Base-by-base conservation (phyloP, 768 basidiomycete genomes). In the Termitomyces bulborhizus region DNA sequence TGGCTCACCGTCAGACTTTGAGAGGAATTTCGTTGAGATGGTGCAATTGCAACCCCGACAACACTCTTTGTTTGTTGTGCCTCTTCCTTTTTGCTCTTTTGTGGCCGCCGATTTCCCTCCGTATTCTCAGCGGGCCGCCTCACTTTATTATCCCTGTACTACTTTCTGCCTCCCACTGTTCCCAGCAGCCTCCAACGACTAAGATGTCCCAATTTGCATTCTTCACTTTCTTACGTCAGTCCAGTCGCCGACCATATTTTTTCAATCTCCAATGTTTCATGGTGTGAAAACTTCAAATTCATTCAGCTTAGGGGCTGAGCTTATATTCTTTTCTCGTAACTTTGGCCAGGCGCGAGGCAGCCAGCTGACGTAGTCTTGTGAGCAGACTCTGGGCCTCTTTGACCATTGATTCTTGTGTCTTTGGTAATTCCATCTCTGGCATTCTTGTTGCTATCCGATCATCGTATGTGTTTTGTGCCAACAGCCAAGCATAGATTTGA, bases 1-100 rank as follows among this genome's bases (percentile, higher is more conserved):
- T 84, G 82, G 77, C 83, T 82, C 76, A 84, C 83, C 81, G 81
- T 80, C 71, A 76, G 74, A 67, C 73, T 43, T 80, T 79, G 80
- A 82, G 77, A 80, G 76, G 77, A 76, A 76, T 72, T 72, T 76
- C 71, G 71, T 67, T 68, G 64, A 64, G 48, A 59, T 46, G n/a
- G 60, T 48, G 65, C 27, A 72, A 69, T 75, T 69, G 69, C 71
- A 72, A 75, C 72, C 73, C 73, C 74, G 73, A 73, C 71, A 57
- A 52, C 61, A 57, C 52, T 46, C 48, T 63, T 68, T 72, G 69
- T 69, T 70, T 70, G 65, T 67, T 64, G 60, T 66, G 62, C 60
- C 58, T 44, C 26, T 57, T 40, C 51, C 37, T 53, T 57, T 61
- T 52, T 55, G 49, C 49, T 50, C 49, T 1, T 29, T 40, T 50